Evolutionary conservation across 495 filamentous ascomycete genomes (phyloP).

Genomic region (Tuber magnatum): DNA sequence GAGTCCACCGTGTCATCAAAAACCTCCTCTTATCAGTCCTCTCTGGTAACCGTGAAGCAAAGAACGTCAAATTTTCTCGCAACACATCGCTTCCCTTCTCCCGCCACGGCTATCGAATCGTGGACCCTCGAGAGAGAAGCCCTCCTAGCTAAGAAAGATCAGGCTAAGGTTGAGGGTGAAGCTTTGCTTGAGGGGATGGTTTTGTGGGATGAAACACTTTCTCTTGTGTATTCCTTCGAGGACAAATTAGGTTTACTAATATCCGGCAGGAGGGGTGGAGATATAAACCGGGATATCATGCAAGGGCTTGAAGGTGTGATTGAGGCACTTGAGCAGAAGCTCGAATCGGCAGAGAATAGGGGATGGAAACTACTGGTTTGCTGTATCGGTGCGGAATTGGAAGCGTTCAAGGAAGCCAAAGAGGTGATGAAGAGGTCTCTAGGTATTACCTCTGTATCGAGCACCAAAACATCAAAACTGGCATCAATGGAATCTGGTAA

Average conservation of each 20-base stretch:
- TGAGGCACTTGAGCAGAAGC: slow-evolving; percentile 51
- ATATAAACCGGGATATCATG: slow-evolving; percentile 44
- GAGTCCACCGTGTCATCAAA: slow-evolving; percentile 44
- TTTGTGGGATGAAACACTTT: slow-evolving; percentile 67
- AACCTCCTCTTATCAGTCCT: slow-evolving; percentile 31
- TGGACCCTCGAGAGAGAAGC: slow-evolving; percentile 60
- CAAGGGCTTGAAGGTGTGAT: slow-evolving; percentile 54
- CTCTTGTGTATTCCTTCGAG: slow-evolving; percentile 64
- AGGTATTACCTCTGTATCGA: slow-evolving; percentile 18
- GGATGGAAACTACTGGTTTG: slow-evolving; percentile 85
- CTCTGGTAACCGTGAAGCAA: slow-evolving; percentile 20
- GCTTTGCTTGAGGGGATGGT: slow-evolving; percentile 78
- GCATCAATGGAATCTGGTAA: neutral
- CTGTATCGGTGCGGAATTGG: slow-evolving; percentile 79
- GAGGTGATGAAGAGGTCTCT: slow-evolving; percentile 56
- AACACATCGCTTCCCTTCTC: slow-evolving; percentile 15
- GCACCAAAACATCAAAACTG: neutral
- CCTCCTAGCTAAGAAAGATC: slow-evolving; percentile 52
- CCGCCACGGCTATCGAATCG: slow-evolving; percentile 32
- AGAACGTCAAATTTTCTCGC: slow-evolving; percentile 26
- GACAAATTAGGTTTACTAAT: slow-evolving; percentile 52
- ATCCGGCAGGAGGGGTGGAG: slow-evolving; percentile 12
- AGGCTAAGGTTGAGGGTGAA: slow-evolving; percentile 59
- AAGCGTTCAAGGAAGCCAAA: slow-evolving; percentile 67
- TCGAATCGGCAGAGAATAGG: slow-evolving; percentile 56